Evolutionary conservation across 345 rosid species (phyloP).

Genomic region (Rhizophora mangle): DNA sequence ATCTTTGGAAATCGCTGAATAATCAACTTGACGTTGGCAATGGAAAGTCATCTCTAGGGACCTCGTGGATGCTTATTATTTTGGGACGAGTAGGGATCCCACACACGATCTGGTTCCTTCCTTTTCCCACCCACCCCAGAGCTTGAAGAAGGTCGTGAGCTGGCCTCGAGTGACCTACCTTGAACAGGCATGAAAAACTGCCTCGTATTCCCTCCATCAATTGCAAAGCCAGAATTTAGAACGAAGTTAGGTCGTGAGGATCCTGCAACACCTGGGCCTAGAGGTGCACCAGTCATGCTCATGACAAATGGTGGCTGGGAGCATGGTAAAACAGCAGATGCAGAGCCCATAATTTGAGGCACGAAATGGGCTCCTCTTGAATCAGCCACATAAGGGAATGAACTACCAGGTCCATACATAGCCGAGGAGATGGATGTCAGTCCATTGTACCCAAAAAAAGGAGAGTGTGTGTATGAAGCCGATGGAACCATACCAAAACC

Average conservation of each 20-base stretch:
- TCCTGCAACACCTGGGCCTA: slow-evolving; percentile 46
- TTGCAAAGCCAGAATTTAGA: slow-evolving; percentile 60
- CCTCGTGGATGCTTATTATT: slow-evolving; percentile 53
- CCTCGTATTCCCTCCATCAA: slow-evolving; percentile 61
- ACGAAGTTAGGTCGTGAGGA: slow-evolving; percentile 59
- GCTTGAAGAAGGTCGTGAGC: slow-evolving; percentile 55
- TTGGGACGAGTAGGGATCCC: slow-evolving; percentile 49
- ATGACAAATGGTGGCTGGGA: slow-evolving; percentile 62
- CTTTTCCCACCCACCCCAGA: slow-evolving; percentile 67
- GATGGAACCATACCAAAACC: slow-evolving; percentile 55
- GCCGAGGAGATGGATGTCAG: slow-evolving; percentile 48
- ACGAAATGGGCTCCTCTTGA: slow-evolving; percentile 60
- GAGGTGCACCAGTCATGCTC: slow-evolving; percentile 56
- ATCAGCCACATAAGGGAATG: slow-evolving; percentile 69
- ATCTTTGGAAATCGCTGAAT: slow-evolving; percentile 24
- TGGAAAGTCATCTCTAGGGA: slow-evolving; percentile 57
- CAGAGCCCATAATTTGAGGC: slow-evolving; percentile 59
- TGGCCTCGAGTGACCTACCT: slow-evolving; percentile 43
- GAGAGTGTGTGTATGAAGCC: slow-evolving; percentile 51
- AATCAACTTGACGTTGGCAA: slow-evolving; percentile 14
- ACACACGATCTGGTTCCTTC: slow-evolving; percentile 77
- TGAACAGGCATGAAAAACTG: slow-evolving; percentile 61
- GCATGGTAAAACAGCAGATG: slow-evolving; percentile 44
- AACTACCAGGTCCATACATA: slow-evolving; percentile 55
- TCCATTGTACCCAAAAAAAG: slow-evolving; percentile 58